Base-by-base conservation (phyloP, 2,329 filamentous ascomycete genomes). In the Xylariaceae sp. region DNA sequence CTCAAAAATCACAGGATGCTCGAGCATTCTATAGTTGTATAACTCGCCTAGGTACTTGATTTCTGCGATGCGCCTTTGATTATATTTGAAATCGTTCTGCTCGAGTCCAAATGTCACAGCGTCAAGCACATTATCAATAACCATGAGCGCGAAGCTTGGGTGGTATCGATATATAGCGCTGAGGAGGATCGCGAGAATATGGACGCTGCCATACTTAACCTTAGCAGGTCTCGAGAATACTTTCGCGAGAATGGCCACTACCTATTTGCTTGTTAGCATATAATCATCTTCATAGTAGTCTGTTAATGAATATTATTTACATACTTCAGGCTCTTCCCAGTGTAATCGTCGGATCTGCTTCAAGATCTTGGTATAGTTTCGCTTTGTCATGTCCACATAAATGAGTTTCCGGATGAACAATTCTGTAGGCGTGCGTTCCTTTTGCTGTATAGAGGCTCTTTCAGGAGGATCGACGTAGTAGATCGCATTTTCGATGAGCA, bases 401-500 rank as follows among this genome's bases (percentile, higher is more conserved):
- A 99, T 82, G 43, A 99, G 80, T 73, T 96, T 96, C 41, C 92
- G 88, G 55, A 99, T 86, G 69, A 95, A 99, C 21, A 95, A 80
- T 63, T 99, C 93, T 69, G 94, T 89, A 0, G 94, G 92, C 0
- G 92, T 96, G 40, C 94, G 84, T 72, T 99, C 94, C 72, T 97
- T 99, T 69, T 97, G 93, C 72, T 95, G 88, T 49, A 99, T 97
- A 0, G 94, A 92, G 26, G 92, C 89, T 56, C 94, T 85, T 69
- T 96, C 88, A 0, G 94, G 95, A 11, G 94, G 94, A 66, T 97
- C 94, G 51, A 99, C 94, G 64, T 97, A 97, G 73, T 99, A 99
- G 53, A 97, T 85, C 3, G 94, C 94, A 69, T 99, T 99, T 71
- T 99, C 94, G 53, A 99, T 94, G 24, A 97, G 84, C 92, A 99